Percentiles rank a stretch among this genome's conserved stretches.
Conservation (phyloP, 768 basidiomycete species). For the Lactarius indigo region DNA sequence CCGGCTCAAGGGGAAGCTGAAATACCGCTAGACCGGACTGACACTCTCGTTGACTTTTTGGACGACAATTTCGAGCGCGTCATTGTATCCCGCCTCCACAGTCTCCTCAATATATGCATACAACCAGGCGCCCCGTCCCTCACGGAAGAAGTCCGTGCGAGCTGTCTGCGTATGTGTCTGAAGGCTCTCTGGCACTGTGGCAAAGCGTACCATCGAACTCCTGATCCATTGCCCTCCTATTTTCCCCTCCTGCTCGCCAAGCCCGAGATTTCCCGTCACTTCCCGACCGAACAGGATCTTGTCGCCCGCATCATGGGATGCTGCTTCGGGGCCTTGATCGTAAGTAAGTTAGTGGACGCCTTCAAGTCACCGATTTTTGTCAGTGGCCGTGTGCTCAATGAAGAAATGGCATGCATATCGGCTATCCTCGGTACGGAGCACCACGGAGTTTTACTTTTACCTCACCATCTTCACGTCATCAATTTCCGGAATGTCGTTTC, state of each 20-base stretch:
- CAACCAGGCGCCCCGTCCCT: background rate
- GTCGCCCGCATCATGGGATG: background rate
- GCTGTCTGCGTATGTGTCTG: background rate
- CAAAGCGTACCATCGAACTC: background rate
- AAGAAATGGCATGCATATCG: too few species aligned
- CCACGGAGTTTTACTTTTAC: too few species aligned
- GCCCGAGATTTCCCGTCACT: background rate
- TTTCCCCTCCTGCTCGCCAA: background rate
- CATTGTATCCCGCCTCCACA: background rate
- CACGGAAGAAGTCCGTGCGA: background rate
- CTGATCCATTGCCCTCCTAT: background rate
- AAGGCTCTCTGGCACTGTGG: background rate
- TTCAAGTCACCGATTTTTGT: too few species aligned
- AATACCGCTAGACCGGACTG: too few species aligned
- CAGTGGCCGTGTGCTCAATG: too few species aligned
- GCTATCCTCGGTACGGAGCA: too few species aligned
- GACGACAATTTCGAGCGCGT: background rate
- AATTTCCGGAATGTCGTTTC: too few species aligned
- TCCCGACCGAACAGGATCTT: background rate
- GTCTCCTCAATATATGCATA: background rate
- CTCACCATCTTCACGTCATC: too few species aligned
- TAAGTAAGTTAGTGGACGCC: too few species aligned
- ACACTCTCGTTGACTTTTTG: background rate
- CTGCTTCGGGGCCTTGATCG: too few species aligned
- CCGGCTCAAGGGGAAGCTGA: too few species aligned